Percentiles rank a stretch among this genome's conserved stretches.
These are phyloP conservation scores for Dalbergia cultrata DNA, from an alignment of 306 rosid species.

Conservation along the genomic window DNA sequence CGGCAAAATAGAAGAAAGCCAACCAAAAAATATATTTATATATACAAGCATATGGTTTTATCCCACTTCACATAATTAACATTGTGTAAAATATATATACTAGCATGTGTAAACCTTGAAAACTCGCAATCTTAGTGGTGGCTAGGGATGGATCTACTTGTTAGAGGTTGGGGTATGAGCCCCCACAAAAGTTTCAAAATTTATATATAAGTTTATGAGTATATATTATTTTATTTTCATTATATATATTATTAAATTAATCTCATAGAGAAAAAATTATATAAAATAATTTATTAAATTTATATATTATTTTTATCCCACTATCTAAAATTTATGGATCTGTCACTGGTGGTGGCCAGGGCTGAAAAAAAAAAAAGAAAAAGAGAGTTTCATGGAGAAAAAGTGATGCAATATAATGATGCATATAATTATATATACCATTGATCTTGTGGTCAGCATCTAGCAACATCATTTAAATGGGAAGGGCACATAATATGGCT, in stretches of 20 bases:
- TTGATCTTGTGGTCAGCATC: conserved; percentile 46
- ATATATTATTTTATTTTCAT: too few species aligned
- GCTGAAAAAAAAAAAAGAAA: neutral
- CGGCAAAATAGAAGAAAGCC: neutral
- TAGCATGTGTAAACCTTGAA: conserved; percentile 2
- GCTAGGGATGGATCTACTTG: too few species aligned
- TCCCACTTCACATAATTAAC: neutral
- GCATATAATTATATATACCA: conserved; percentile 27
- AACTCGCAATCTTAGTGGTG: conserved; percentile 18
- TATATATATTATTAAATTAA: too few species aligned
- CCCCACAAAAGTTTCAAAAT: too few species aligned
- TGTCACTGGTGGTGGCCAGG: conserved; percentile 9
- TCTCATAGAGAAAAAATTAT: too few species aligned
- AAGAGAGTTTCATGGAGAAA: neutral
- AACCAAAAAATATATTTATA: neutral
- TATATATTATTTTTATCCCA: too few species aligned
- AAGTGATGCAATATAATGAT: conserved; percentile 18
- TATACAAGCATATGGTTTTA: neutral
- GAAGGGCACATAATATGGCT: conserved; percentile 50
- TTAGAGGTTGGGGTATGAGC: too few species aligned
- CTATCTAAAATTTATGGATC: too few species aligned
- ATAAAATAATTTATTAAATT: too few species aligned
- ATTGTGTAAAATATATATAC: neutral
- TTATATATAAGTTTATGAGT: too few species aligned
- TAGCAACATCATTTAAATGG: conserved; percentile 39